Conservation (phyloP, 768 basidiomycete species). For the Hygrocybe punicea region DNA sequence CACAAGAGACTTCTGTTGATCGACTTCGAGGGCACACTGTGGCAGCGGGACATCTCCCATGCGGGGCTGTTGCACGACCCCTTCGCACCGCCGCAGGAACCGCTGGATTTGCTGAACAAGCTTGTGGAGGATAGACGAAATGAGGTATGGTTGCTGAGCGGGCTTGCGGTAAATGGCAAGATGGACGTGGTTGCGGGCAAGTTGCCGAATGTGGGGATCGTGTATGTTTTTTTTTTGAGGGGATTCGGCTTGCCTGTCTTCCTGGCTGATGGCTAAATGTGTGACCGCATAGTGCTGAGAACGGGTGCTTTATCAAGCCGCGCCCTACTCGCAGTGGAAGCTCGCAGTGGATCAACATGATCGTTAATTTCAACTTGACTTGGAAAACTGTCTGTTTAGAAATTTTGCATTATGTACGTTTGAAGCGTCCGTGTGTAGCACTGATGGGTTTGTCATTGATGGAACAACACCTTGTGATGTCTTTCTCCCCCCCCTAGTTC, state of each 20-base stretch:
- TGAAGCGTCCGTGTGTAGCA: not conserved
- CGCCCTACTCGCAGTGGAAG: slow-evolving; percentile 21
- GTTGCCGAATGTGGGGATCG: slow-evolving; percentile 69
- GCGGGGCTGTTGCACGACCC: slow-evolving; percentile 34
- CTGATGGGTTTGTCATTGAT: not conserved
- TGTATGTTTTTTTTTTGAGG: slow-evolving; percentile 44
- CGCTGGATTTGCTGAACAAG: slow-evolving; percentile 49
- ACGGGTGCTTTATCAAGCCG: slow-evolving; percentile 80
- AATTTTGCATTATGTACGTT: slow-evolving; percentile 76
- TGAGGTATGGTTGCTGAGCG: slow-evolving; percentile 81
- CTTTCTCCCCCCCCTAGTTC: slow-evolving; percentile 48
- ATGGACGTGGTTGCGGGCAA: slow-evolving; percentile 60
- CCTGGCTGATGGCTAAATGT: not conserved
- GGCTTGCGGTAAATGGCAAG: slow-evolving; percentile 59
- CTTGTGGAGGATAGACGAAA: slow-evolving; percentile 65
- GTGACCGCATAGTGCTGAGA: slow-evolving; percentile 61
- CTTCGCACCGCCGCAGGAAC: slow-evolving; percentile 34
- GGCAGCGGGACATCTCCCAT: slow-evolving; percentile 56
- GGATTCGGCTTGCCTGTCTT: not conserved
- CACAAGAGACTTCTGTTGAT: slow-evolving; percentile 62
- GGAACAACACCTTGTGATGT: slow-evolving; percentile 1
- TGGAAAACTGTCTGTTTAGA: slow-evolving; percentile 83
- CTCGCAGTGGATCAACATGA: slow-evolving; percentile 74
- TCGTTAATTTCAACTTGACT: slow-evolving; percentile 68
- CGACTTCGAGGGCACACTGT: slow-evolving; percentile 80